Percentiles rank a stretch among this genome's conserved stretches.
Conservation (phyloP, 148 eudicot species). For the Pharnaceum exiguum region DNA sequence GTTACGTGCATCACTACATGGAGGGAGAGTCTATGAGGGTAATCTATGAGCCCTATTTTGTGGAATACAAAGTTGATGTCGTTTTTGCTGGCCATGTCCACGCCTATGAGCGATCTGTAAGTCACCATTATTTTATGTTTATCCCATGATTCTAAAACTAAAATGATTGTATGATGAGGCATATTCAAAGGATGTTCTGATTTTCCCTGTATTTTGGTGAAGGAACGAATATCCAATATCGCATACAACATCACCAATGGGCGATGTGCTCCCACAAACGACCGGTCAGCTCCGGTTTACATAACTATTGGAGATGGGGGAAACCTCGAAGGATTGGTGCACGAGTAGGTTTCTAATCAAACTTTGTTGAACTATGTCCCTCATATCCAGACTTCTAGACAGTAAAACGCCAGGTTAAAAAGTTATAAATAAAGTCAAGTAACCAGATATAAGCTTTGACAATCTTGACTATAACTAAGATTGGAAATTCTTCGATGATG, state of each 20-base stretch:
- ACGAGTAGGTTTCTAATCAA: constrained; percentile 38
- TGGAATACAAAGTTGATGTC: constrained; percentile 76
- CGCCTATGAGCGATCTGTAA: constrained; percentile 88
- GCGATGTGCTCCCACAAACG: constrained; percentile 44
- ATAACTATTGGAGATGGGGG: constrained; percentile 91
- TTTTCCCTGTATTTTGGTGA: constrained; percentile 6
- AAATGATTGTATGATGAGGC: not conserved
- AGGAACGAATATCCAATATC: constrained; percentile 78
- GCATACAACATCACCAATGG: constrained; percentile 67
- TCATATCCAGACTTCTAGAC: no score
- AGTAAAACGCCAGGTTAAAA: no score
- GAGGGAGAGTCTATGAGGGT: constrained; percentile 96
- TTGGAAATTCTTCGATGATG: no score
- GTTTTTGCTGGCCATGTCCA: constrained; percentile 91
- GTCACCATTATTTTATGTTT: constrained; percentile 9
- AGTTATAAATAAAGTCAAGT: no score
- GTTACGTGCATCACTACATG: constrained; percentile 80
- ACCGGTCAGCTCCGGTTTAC: constrained; percentile 76
- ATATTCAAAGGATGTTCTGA: not conserved
- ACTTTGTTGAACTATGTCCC: not conserved
- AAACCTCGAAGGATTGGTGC: constrained; percentile 69
- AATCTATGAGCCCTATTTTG: constrained; percentile 69
- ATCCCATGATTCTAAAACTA: no score
- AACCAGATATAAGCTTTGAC: no score
- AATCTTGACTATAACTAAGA: no score